Conservation (phyloP, 2,329 filamentous ascomycete genomes). For the Fusarium sp. region DNA sequence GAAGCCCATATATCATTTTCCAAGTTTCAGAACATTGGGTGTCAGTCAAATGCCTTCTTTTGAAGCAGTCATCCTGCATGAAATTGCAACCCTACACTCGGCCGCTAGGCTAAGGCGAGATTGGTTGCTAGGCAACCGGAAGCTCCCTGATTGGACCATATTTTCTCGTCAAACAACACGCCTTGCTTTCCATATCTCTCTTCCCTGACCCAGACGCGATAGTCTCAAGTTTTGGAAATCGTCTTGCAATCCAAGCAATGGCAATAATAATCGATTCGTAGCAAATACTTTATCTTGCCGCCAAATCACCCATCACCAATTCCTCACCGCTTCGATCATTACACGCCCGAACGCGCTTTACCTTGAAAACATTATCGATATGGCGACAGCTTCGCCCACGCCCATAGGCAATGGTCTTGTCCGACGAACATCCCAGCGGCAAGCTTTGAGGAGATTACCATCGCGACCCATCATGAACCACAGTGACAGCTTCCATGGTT, state of each 20-base stretch:
- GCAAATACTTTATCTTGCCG: constrained; percentile 49
- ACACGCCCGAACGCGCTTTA: constrained; percentile 35
- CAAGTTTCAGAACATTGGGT: not conserved
- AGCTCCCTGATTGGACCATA: constrained; percentile 47
- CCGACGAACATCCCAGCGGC: constrained; percentile 67
- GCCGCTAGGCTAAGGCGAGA: constrained; percentile 15
- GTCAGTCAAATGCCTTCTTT: not conserved
- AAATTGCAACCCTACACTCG: constrained; percentile 27
- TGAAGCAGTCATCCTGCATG: constrained; percentile 8
- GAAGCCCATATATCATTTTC: not conserved
- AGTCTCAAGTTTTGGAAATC: constrained; percentile 50
- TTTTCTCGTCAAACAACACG: constrained; percentile 46
- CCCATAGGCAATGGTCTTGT: constrained; percentile 63
- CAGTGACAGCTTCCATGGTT: constrained; percentile 58
- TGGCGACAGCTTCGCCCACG: constrained; percentile 68
- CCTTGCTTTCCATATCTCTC: constrained; percentile 35
- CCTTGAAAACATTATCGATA: constrained; percentile 47
- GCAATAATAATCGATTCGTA: constrained; percentile 55
- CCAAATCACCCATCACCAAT: constrained; percentile 28
- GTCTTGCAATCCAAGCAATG: constrained; percentile 53
- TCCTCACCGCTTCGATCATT: constrained; percentile 30
- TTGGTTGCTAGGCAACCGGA: constrained; percentile 51
- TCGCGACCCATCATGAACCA: constrained; percentile 60
- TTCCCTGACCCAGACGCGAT: constrained; percentile 49
- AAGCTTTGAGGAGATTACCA: constrained; percentile 63